These are phyloP conservation scores for Cyclanthera cordifolia DNA, from an alignment of 306 rosid species.

Conservation along the genomic window DNA sequence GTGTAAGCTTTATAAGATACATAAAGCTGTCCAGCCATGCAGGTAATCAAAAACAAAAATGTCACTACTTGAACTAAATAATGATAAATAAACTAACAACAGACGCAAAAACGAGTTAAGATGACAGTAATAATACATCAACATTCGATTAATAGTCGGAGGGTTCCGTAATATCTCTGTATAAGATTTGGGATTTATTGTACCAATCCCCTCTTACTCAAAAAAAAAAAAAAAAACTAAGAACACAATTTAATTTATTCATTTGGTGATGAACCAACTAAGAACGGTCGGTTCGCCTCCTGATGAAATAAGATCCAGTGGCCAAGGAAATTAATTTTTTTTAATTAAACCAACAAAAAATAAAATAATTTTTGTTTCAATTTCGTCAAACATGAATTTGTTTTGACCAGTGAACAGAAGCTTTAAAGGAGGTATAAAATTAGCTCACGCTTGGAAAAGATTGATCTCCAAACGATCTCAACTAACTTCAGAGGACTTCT, in stretches of 20 bases:
- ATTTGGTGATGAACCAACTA: background rate
- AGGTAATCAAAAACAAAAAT: constrained; percentile 26
- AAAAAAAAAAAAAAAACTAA: too few relatives aligned
- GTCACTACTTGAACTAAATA: background rate
- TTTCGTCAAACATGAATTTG: background rate
- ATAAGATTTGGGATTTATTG: too few relatives aligned
- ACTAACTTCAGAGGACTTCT: background rate
- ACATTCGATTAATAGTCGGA: too few relatives aligned
- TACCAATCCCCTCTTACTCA: background rate
- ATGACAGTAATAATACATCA: too few relatives aligned
- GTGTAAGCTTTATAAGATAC: constrained; percentile 47
- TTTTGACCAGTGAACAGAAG: constrained; percentile 2
- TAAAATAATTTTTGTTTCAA: background rate
- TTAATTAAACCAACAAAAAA: background rate
- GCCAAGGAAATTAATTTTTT: background rate
- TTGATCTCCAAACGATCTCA: background rate
- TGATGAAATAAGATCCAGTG: background rate
- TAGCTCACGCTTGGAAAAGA: background rate
- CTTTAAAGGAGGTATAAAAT: background rate
- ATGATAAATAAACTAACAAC: too few relatives aligned
- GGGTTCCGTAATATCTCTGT: too few relatives aligned
- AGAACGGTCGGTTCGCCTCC: background rate
- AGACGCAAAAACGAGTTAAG: too few relatives aligned
- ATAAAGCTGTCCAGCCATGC: constrained; percentile 49
- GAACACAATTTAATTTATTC: background rate